Base-by-base conservation (phyloP, 2,329 filamentous ascomycete species). In the Trichoderma asperellum region DNA sequence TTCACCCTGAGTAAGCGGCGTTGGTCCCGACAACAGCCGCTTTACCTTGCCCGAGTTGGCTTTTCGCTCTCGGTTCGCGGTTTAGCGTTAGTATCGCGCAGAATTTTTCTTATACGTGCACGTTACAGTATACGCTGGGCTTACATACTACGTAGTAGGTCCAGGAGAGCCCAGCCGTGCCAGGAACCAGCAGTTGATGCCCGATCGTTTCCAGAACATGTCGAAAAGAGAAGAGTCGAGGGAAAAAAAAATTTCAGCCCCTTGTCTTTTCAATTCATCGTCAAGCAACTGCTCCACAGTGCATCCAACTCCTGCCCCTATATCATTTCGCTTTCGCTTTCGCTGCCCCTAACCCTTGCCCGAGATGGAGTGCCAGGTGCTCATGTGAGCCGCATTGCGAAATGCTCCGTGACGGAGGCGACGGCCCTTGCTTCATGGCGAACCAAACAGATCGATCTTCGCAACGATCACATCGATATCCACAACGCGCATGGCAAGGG, bases 221-320 rank as follows among this genome's bases (percentile, higher is more conserved):
- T 16, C 12, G 1, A 53, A 24, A 27, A 53, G 16, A 24, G 11
- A 11, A 16, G 5, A 53, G 7, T 24, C 24, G 1, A 37, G n/a
- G n/a, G n/a, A n/a, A n/a, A 35, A 2, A 21, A 37, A n/a, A 34
- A 34, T 24, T 32, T 32, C 32, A 37, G 2, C 24, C 34, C 61
- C 61, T 37, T 53, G 61, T 43, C 40, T 27, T 24, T 53, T 35
- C 35, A 37, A 21, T 21, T 37, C 21, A 43, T 53, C n/a, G 32
- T 21, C 49, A 55, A 64, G 24, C 49, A 56, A 43, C 40, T 47
- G 37, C 63, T 58, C 63, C 63, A 66, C 53, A 34, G 5, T n/a
- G 37, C 49, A 16, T 66, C 40, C 37, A 47, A 12, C 27, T 14
- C 8, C 11, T 21, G 24, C 53, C 53, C 53, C 52, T 56, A 34